Percentiles rank a stretch among this genome's conserved stretches.
Conservation (phyloP, 129 eudicot genomes). For the Solidago caesia region DNA sequence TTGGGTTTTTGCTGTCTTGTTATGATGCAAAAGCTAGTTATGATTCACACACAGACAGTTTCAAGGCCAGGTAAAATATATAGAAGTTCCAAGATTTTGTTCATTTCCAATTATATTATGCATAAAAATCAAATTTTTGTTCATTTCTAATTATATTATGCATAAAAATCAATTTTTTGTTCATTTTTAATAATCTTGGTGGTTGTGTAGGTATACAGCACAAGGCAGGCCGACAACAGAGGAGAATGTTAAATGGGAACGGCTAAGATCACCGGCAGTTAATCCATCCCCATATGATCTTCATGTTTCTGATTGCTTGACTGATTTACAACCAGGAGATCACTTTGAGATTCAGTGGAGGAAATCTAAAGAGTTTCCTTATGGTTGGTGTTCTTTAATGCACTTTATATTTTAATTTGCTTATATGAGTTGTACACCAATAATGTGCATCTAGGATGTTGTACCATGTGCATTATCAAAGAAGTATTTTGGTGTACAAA, state of each 20-base stretch:
- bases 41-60: constrained; percentile 64
- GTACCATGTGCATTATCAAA: no score
- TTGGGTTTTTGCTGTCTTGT: constrained; percentile 93
- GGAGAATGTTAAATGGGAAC: constrained; percentile 73
- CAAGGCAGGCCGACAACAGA: constrained; percentile 69
- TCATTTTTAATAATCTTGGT: not conserved
- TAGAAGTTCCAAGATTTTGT: not conserved
- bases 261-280: constrained; percentile 71
- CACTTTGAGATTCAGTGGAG: constrained; percentile 94
- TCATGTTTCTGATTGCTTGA: constrained; percentile 57
- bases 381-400: constrained; percentile 45
- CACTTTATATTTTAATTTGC: not conserved
- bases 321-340: constrained; percentile 71
- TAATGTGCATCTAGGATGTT: no score
- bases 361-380: constrained; percentile 65
- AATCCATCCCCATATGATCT: constrained; percentile 57
- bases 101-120: constrained; percentile 3
- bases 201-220: constrained; percentile 17
- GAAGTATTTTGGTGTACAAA: no score
- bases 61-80: constrained; percentile 80
- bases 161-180: not conserved
- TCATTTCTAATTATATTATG: not conserved
- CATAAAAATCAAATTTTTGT: not conserved
- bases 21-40: constrained; percentile 92
- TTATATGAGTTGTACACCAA: not conserved